Base-by-base conservation (phyloP, 768 basidiomycete genomes). In the Auricularia heimuer region DNA sequence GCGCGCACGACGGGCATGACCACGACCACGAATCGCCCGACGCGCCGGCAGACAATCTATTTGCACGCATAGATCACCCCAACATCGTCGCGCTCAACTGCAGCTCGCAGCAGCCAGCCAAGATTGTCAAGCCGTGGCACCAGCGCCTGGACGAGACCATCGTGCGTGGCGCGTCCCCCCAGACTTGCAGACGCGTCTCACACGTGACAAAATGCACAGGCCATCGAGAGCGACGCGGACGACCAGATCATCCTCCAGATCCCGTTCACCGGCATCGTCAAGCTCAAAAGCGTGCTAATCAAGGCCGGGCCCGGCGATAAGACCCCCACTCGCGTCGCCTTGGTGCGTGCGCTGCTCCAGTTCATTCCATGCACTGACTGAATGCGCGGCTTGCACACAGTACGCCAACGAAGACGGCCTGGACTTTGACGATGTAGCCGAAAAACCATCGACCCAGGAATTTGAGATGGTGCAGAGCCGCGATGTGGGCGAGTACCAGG, bases 91-190 rank as follows among this genome's bases (percentile, higher is more conserved):
- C 89, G 36, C 76, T 97, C 64, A 97, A 97, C 71, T 83, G 82
- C 18, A 73, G 71, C 11, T 68, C 76, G 63, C 83, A 82, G 47
- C 8, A 74, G 72, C 18, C 68, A 68, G 76, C 83, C 4, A 80
- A 80, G 62, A 78, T 92, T 34, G 87, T 96, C 70, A 97, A 96
- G 76, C 88, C 93, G 1, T 96, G 94, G 94, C 79, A 94, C 69
- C 75, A 87, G 66, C 83, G 92, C 42, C 73, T 83, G 64, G 85
- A 89, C 65, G 92, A 94, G 73, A 76, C 54, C 12, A 42, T 65
- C 33, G 18, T 12, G 12, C n/a, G 21, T 61, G 14, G 37, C 61
- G 51, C 66, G 62, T 61, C 33, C 33, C 16, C 44, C 54, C 54
- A 64, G 69, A 4, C 37, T 18, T 39, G 29, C 29, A 29, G 39